Conservation (phyloP, 768 basidiomycete species). For the Rhodosporidiobolus sp. region DNA sequence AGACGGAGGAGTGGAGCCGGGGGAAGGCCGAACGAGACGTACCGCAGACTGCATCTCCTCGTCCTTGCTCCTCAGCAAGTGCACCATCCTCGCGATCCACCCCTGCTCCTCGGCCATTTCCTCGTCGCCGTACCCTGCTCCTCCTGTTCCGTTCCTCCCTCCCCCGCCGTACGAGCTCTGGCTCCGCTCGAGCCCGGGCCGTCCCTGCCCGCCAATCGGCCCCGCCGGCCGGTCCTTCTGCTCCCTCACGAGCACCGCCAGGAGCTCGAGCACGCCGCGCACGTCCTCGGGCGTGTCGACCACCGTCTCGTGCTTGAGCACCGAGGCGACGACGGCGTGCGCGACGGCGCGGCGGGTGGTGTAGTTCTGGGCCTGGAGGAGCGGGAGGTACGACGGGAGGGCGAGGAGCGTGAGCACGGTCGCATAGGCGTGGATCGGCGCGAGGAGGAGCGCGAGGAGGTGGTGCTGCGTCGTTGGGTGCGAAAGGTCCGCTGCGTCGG, state of each 20-base stretch:
- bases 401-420: conserved; percentile 96
- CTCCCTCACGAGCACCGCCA: conserved; percentile 86
- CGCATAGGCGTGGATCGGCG: conserved; percentile 93
- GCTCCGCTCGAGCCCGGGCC: conserved; percentile 48
- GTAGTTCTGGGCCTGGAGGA: conserved; percentile 81
- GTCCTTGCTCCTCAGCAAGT: conserved; percentile 84
- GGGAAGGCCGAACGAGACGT: conserved; percentile 42
- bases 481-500: conserved; percentile 72
- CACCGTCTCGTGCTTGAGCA: conserved; percentile 93
- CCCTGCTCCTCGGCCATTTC: conserved; percentile 98
- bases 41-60: conserved; percentile 87
- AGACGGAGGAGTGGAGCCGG: too few relatives aligned
- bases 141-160: conserved; percentile 52
- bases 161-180: conserved; percentile 53
- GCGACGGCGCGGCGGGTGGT: conserved; percentile 86
- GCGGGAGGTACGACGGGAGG: conserved; percentile 79
- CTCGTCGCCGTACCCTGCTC: conserved; percentile 61
- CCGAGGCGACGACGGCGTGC: conserved; percentile 87
- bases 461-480: conserved; percentile 80
- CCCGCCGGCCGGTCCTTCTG: conserved; percentile 48
- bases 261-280: conserved; percentile 84
- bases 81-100: conserved; percentile 97
- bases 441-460: conserved; percentile 83
- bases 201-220: not conserved
- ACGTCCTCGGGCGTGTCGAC: conserved; percentile 93